phyloP scores from a whole-genome alignment of 1,284 basidiomycete species.

The Bondarzewia mesenterica region DNA sequence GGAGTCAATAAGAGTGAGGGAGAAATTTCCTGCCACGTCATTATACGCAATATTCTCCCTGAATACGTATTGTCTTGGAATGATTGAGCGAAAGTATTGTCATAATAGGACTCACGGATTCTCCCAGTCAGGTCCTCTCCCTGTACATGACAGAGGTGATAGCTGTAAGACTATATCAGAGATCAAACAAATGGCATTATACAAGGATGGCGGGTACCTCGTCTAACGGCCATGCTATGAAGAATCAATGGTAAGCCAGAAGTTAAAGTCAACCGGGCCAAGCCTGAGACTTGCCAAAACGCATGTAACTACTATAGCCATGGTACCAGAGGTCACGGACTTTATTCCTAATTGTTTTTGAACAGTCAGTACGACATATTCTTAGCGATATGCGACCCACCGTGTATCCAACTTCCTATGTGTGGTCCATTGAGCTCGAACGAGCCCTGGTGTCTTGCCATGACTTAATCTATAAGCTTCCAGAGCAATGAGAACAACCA shows the following conservation, averaged over 20 bases:
- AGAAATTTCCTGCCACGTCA: slow-evolving; percentile 84
- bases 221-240: slow-evolving; percentile 71
- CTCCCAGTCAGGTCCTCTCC: slow-evolving; percentile 73
- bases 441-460: slow-evolving; percentile 23
- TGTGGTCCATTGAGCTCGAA: slow-evolving; percentile 43
- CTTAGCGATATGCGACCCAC: slow-evolving; percentile 26
- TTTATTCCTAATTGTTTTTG: slow-evolving; percentile 41
- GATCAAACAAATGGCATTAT: background rate
- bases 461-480: slow-evolving; percentile 34
- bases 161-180: slow-evolving; percentile 39
- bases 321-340: slow-evolving; percentile 77
- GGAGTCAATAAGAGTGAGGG: slow-evolving; percentile 74
- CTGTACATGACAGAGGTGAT: slow-evolving; percentile 78
- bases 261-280: background rate
- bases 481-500: slow-evolving; percentile 38
- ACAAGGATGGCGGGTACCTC: slow-evolving; percentile 40
- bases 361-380: background rate
- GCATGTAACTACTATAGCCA: slow-evolving; percentile 77
- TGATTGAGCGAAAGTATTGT: slow-evolving; percentile 9
- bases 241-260: slow-evolving; percentile 1
- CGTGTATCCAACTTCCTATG: slow-evolving; percentile 54
- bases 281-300: slow-evolving; percentile 50
- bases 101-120: slow-evolving; percentile 52
- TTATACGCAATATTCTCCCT: slow-evolving; percentile 64
- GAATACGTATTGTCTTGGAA: slow-evolving; percentile 5